A percentile compares a stretch with the other conserved stretches of the same genome.
phyloP scores from a whole-genome alignment of 495 filamentous ascomycete genomes.

The Neurospora sp. region DNA sequence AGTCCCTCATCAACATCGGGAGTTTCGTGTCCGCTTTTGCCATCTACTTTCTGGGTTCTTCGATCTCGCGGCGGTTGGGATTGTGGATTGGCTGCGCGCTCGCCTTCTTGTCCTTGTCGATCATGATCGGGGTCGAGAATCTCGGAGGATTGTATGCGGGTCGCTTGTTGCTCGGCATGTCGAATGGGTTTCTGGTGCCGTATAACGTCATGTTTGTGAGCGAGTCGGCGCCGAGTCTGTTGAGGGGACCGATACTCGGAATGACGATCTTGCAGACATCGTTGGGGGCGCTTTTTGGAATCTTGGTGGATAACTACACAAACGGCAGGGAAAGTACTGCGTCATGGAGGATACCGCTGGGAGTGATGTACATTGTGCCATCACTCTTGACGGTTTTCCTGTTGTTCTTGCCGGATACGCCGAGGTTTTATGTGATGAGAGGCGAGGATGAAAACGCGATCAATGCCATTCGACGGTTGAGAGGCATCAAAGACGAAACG shows the following conservation, averaged over 20 bases:
- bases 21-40: slow-evolving; percentile 27
- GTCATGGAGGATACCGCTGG: slow-evolving; percentile 44
- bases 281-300: slow-evolving; percentile 44
- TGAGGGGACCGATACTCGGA: slow-evolving; percentile 35
- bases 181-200: slow-evolving; percentile 36
- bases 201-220: slow-evolving; percentile 37
- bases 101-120: slow-evolving; percentile 23
- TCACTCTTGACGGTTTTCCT: slow-evolving; percentile 33
- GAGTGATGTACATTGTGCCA: slow-evolving; percentile 42
- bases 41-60: slow-evolving; percentile 31
- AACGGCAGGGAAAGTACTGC: slow-evolving; percentile 14
- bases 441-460: slow-evolving; percentile 23
- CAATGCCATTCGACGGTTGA: slow-evolving; percentile 16
- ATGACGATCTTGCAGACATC: slow-evolving; percentile 39
- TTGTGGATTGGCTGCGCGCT: slow-evolving; percentile 34
- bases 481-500: slow-evolving; percentile 18
- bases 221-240: slow-evolving; percentile 26
- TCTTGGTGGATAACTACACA: slow-evolving; percentile 42
- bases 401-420: slow-evolving; percentile 46
- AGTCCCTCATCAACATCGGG: slow-evolving; percentile 31
- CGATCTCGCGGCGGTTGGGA: slow-evolving; percentile 32
- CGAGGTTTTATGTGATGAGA: slow-evolving; percentile 34
- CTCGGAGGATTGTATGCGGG: slow-evolving; percentile 34
- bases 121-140: slow-evolving; percentile 33
- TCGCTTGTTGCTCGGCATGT: slow-evolving; percentile 34